phyloP scores from a whole-genome alignment of 2,329 filamentous ascomycete species.

The Aspergillus hortae region DNA sequence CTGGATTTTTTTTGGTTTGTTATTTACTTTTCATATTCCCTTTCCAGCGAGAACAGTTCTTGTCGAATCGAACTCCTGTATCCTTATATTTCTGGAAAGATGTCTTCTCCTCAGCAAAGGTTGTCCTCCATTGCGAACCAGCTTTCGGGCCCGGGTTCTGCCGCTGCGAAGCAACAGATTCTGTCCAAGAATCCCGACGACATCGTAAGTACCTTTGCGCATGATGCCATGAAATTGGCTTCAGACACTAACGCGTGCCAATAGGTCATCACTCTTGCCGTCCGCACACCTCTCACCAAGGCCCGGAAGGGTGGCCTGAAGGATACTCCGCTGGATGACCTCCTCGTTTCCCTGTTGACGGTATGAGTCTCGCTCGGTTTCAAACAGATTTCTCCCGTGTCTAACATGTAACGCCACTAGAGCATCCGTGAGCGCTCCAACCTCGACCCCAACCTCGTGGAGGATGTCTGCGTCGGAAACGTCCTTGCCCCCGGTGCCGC shows the following conservation, averaged over 20 bases:
- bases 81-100: slow-evolving; percentile 11
- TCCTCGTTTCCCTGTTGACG: slow-evolving; percentile 36
- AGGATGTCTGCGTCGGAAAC: slow-evolving; percentile 84
- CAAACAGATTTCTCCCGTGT: background rate
- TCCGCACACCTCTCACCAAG: slow-evolving; percentile 39
- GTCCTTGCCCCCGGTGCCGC: slow-evolving; percentile 85
- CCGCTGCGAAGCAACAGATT: slow-evolving; percentile 28
- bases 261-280: slow-evolving; percentile 40
- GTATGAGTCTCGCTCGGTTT: slow-evolving; percentile 17
- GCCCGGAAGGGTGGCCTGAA: slow-evolving; percentile 40
- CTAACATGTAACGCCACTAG: slow-evolving; percentile 25
- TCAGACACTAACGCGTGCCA: background rate
- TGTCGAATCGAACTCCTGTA: background rate
- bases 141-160: slow-evolving; percentile 27
- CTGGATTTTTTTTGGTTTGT: background rate
- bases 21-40: background rate
- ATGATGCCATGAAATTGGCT: background rate
- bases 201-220: slow-evolving; percentile 28
- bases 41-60: background rate
- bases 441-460: slow-evolving; percentile 80
- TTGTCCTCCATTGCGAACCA: slow-evolving; percentile 41
- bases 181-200: slow-evolving; percentile 37
- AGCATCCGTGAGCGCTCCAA: slow-evolving; percentile 75
- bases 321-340: slow-evolving; percentile 34
- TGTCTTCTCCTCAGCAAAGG: slow-evolving; percentile 39